Evolutionary conservation across 148 eudicot genomes (phyloP).

Genomic region (Mesembryanthemum crystallinum): DNA sequence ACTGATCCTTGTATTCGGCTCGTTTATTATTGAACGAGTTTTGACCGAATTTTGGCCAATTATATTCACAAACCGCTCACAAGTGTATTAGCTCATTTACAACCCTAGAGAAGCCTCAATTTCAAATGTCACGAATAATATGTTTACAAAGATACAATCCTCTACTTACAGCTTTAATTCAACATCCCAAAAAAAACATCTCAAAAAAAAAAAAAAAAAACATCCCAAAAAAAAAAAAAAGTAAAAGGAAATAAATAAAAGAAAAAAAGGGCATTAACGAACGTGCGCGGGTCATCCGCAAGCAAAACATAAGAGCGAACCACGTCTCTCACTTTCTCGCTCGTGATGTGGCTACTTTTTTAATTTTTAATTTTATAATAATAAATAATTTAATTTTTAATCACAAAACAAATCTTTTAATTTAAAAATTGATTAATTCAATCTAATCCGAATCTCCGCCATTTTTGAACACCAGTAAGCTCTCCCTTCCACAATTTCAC

Average conservation of each 20-base stretch:
- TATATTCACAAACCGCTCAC: no score
- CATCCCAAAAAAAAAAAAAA: not conserved
- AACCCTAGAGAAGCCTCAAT: no score
- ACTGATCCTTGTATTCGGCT: no score
- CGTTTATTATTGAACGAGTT: no score
- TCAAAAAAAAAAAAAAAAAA: no score
- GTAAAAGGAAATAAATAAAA: not conserved
- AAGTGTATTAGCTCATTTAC: no score
- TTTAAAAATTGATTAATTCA: not conserved
- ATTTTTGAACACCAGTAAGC: conserved; percentile 1
- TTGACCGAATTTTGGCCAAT: no score
- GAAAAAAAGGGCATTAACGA: not conserved
- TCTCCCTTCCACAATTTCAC: not conserved
- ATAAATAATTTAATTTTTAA: not conserved
- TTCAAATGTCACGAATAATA: no score
- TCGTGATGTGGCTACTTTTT: not conserved
- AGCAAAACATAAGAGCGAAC: not conserved
- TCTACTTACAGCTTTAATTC: no score
- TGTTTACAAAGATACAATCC: no score
- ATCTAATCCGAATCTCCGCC: not conserved
- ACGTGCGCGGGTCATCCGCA: conserved; percentile 5
- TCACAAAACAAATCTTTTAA: not conserved
- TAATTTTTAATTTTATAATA: not conserved
- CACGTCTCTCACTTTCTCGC: not conserved
- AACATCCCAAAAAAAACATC: no score